A percentile compares a stretch with the other conserved stretches of the same genome.
Conservation (phyloP, 2,329 filamentous ascomycete genomes). For the Raffaelea deltoideospora region DNA sequence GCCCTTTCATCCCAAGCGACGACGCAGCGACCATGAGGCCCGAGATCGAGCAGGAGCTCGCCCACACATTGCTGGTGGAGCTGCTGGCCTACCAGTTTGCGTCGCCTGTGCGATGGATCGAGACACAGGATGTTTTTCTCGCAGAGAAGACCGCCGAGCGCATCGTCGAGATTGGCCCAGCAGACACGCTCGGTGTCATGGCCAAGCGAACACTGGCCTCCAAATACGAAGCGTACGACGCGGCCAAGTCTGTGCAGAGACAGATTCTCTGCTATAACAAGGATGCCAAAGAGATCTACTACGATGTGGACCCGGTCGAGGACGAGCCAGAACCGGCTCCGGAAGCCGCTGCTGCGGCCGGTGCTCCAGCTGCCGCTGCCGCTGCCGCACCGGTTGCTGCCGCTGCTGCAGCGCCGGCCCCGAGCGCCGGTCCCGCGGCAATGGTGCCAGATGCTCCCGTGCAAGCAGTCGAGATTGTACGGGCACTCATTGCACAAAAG, state of each 20-base stretch:
- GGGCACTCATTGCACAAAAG: conserved; percentile 87
- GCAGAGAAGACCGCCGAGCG: conserved; percentile 91
- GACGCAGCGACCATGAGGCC: conserved; percentile 59
- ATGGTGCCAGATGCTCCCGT: conserved; percentile 78
- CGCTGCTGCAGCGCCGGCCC: conserved; percentile 41
- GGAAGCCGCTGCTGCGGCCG: conserved; percentile 21
- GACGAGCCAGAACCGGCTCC: conserved; percentile 58
- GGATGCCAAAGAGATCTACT: conserved; percentile 98
- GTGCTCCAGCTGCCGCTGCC: conserved; percentile 39
- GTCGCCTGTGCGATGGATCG: conserved; percentile 98
- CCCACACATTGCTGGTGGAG: conserved; percentile 95
- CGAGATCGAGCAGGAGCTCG: conserved; percentile 97
- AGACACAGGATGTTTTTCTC: conserved; percentile 98
- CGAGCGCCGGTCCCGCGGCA: conserved; percentile 72
- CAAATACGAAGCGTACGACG: conserved; percentile 98
- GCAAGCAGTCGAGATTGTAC: conserved; percentile 75
- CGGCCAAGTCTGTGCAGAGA: conserved; percentile 86
- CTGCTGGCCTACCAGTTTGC: conserved; percentile 98
- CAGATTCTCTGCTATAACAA: conserved; percentile 99
- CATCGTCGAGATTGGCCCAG: conserved; percentile 93
- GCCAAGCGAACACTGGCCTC: conserved; percentile 87
- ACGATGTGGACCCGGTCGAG: conserved; percentile 88
- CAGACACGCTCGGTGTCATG: conserved; percentile 95
- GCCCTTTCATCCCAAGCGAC: no score
- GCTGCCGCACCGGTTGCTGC: conserved; percentile 37